Evolutionary conservation across 768 basidiomycete species (phyloP), one percentile per base, ranked within the genome.

Genomic region (Cystoderma amianthinum): DNA sequence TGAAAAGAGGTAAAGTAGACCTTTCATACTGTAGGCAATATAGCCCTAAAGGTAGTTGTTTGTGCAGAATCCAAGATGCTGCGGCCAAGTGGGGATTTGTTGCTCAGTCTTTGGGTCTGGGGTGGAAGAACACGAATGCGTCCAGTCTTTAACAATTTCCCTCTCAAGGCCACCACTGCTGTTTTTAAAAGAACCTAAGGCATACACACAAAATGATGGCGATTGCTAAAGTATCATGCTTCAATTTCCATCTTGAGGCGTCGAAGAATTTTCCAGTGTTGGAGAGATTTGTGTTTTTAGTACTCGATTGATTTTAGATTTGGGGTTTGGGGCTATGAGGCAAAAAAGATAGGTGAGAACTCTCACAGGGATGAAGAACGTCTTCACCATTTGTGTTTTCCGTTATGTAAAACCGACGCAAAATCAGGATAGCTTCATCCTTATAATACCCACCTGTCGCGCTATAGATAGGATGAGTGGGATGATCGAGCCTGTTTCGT

Each of bases 261-360:
- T n/a, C n/a, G n/a, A n/a, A n/a, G n/a, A n/a, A n/a, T n/a, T n/a
- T n/a, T n/a, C n/a, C n/a, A n/a, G n/a, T n/a, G n/a, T n/a, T n/a
- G n/a, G n/a, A n/a, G n/a, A n/a, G n/a, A 97, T 86, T 33, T 85
- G 84, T 13, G 83, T 89, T 61, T 94, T 97, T 43, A 97, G 69
- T 1, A 89, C 70, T 17, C 95, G 75, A 44, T 86, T 86, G 2
- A 74, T 68, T 57, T 98, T 98, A 22, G 83, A 85, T 57, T 80
- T 84, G n/a, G 95, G 95, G 17, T 77, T 67, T 2, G 95, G 95
- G 2, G 95, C 95, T 98, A 36, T 33, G 32, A 39, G 19, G 46
- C 49, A 34, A 54, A 48, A 38, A 32, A 22, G 44, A 33, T 13
- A 21, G n/a, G 22, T 20, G 41, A 39, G 41, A 43, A 34, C 11